Evolutionary conservation across 1,139 yeast species (phyloP).

Genomic region (Saccharomycopsis hybrid): DNA sequence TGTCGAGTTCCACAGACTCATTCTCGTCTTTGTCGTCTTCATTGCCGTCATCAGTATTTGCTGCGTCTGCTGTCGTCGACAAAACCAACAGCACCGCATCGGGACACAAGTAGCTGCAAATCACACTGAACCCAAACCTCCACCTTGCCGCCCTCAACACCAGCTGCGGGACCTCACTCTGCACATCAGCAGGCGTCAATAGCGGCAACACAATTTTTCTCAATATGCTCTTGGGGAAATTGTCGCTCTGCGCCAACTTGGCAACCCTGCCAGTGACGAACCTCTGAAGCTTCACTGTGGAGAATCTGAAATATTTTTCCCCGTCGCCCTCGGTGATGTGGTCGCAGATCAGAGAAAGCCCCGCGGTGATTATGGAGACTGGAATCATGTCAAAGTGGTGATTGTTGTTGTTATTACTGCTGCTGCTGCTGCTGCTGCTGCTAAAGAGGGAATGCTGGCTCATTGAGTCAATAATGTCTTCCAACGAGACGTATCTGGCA

Average conservation of each 20-base stretch:
- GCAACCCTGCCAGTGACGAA: not conserved
- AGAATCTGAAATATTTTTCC: conserved; percentile 4
- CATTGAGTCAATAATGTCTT: conserved; percentile 9
- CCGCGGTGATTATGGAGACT: not conserved
- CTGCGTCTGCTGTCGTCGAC: no score
- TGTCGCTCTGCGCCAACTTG: not conserved
- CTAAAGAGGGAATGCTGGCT: not conserved
- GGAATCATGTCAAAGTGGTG: no score
- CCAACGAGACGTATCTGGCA: not conserved
- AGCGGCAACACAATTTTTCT: conserved; percentile 1
- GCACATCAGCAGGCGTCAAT: conserved; percentile 3
- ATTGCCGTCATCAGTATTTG: no score
- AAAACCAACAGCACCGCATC: no score
- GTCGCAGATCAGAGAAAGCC: conserved; percentile 6
- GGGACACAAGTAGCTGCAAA: conserved; percentile 6
- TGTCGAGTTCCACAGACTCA: no score
- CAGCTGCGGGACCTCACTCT: not conserved
- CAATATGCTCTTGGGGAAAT: conserved; percentile 8
- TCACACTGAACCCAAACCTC: not conserved
- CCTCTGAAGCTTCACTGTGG: not conserved
- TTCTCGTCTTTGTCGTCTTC: no score
- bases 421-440: no score
- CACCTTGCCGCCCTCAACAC: conserved; percentile 2
- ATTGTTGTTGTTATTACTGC: no score
- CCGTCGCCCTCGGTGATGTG: not conserved